Evolutionary conservation across 2,329 filamentous ascomycete species (phyloP).

Genomic region (Botrytis hyacinthi): DNA sequence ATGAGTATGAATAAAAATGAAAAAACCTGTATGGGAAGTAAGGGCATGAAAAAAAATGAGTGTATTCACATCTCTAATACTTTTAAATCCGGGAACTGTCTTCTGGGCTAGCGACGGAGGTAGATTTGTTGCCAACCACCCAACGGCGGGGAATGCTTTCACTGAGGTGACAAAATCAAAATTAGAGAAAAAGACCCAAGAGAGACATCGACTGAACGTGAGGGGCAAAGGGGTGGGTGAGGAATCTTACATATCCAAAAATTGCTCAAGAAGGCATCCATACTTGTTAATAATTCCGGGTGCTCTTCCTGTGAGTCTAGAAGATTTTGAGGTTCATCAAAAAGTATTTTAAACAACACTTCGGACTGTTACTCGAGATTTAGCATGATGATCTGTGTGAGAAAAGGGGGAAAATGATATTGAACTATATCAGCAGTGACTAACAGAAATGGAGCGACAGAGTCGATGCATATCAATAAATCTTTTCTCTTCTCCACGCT

Average conservation of each 20-base stretch:
- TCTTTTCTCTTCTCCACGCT: background rate
- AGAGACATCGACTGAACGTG: too few relatives aligned
- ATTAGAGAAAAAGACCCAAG: background rate
- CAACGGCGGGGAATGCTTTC: background rate
- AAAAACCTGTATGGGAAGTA: fast-evolving
- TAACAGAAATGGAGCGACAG: background rate
- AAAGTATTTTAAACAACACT: background rate
- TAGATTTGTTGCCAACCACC: background rate
- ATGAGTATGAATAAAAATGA: background rate
- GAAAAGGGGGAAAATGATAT: too few relatives aligned
- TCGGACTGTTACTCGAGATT: background rate
- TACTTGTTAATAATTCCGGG: background rate
- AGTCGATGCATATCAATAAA: conserved; percentile 1
- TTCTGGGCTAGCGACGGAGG: background rate
- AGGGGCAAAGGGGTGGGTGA: too few relatives aligned
- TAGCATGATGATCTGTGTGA: background rate
- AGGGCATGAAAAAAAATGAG: too few relatives aligned
- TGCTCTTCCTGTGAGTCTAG: background rate
- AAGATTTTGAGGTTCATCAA: background rate
- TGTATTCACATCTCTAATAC: background rate
- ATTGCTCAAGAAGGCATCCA: background rate
- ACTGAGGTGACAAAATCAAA: background rate
- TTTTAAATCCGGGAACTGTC: background rate
- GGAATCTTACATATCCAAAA: background rate
- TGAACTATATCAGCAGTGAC: background rate